These are phyloP conservation scores for Lachnellula arida DNA, from an alignment of 2,329 filamentous ascomycete genomes.

Conservation along the genomic window DNA sequence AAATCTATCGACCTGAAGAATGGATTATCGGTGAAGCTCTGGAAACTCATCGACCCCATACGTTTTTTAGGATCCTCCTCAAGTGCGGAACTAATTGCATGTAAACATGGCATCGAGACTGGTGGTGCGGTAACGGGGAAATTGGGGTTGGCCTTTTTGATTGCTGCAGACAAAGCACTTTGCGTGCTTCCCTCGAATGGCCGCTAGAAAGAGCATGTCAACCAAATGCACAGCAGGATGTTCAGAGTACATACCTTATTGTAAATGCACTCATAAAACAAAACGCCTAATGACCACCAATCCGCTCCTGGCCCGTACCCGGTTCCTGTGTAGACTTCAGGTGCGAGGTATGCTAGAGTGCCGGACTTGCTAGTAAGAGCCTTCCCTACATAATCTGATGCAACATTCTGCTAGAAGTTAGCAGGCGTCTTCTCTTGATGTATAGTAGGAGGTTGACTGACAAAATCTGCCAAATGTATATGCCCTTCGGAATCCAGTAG, in stretches of 20 bases:
- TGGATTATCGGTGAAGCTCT: conserved; percentile 79
- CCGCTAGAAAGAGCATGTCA: conserved; percentile 48
- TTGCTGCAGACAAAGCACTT: conserved; percentile 71
- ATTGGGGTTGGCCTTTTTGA: conserved; percentile 75
- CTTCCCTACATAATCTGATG: conserved; percentile 83
- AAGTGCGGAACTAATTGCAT: conserved; percentile 79
- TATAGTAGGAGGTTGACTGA: conserved; percentile 43
- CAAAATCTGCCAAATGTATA: conserved; percentile 96
- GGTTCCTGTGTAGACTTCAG: conserved; percentile 86
- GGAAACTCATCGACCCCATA: conserved; percentile 77
- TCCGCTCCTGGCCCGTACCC: conserved; percentile 90
- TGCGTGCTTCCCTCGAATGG: conserved; percentile 91
- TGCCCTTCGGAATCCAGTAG: conserved; percentile 84
- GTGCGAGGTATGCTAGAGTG: conserved; percentile 90
- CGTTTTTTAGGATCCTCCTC: conserved; percentile 75
- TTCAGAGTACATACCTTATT: conserved; percentile 66
- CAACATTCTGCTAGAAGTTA: conserved; percentile 71
- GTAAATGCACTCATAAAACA: conserved; percentile 99
- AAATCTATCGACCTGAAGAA: conserved; percentile 91
- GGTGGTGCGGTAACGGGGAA: conserved; percentile 91
- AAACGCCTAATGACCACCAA: conserved; percentile 97
- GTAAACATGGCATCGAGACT: conserved; percentile 81
- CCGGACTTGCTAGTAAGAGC: conserved; percentile 92
- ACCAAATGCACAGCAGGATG: neutral
- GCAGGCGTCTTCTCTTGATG: conserved; percentile 17